Base-by-base conservation (phyloP, 441 rosid species). In the Aquilaria agallochum region DNA sequence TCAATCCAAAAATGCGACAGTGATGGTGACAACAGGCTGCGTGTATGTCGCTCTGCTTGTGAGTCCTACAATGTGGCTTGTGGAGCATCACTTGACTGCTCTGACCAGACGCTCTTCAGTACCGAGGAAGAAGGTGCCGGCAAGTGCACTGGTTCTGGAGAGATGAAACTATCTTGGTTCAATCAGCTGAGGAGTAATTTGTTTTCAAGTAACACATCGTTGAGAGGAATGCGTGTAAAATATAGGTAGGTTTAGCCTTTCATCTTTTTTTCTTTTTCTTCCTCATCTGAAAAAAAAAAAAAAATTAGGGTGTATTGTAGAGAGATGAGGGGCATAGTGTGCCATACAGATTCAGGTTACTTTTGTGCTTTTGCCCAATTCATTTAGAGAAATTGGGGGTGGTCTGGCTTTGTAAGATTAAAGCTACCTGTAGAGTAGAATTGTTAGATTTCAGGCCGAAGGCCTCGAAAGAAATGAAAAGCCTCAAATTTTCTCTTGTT, bases 21-120 rank as follows among this genome's bases (percentile, higher is more conserved):
- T 48, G 96, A 95, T 59, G 97, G 98, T 9, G 99, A 95, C 79
- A 86, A 95, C 76, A 80, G 99, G 76, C 84, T 92, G 10, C 81
- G 99, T 12, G 98, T 95, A 44, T 95, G 98, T 72, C 85, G 88
- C 76, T 86, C 98, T 53, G 99, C 99, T 11, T 95, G 99, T 32
- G 83, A 83, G 60, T 89, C 99, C 0, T 95, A 95, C 68, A 95
- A 95, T 61, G 74, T 72, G 67, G 98, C 98, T 0, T 95, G 99
- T 60, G 97, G 99, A 44, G 99, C 99, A 48, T 84, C 99, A 2
- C 86, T 95, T 2, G 99, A 95, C 82, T 95, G 99, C 77, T 73
- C 90, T 3, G 99, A 95, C 74, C 90, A 89, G 78, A 95, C 99
- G 56, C 97, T 95, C 13, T 95, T 95, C 78, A 89, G 99, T 66